Evolutionary conservation across 805 yeast species (phyloP), one percentile per base, ranked within the genome.

Genomic region (Candida andamanensis): DNA sequence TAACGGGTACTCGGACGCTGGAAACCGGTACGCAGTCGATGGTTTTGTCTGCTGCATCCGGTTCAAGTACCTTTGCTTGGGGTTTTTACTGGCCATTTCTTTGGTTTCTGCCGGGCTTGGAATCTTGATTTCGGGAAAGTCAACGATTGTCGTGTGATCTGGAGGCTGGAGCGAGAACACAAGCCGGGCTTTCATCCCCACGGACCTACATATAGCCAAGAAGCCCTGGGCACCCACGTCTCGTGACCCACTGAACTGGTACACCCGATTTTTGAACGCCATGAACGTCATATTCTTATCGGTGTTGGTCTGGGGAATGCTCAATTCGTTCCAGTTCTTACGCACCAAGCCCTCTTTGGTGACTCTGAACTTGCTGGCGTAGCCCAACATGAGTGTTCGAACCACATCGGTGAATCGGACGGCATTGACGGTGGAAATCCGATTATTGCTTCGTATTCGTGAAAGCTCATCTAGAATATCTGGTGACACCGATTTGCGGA

Each of bases 151-250:
- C 0, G 87, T 79, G 42, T 78, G 84, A 51, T 92, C 96, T 0
- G 96, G 89, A 0, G 96, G 92, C 50, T 92, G 98, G 19, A 89
- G 49, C 0, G 96, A 89, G 45, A 80, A 79, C 0, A 87, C 78
- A 17, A 92, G 57, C 27, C 98, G 63, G 1, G 90, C 78, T 25
- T 77, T 70, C 9, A 92, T 60, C 1, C 81, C 83, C 9, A 83
- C 56, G 1, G 92, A 67, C 41, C 97, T 59, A 26, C 86, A 52
- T 1, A 90, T 46, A 0, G 84, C 76, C 11, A 86, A 85, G 59
- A 85, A 89, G 0, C 95, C 97, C 48, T 85, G 95, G 0, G 92
- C 87, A 0, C 82, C 81, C 5, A 85, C 36, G 50, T 90, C 97
- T 20, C 83, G 55, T 2, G 85, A 75, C 0, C 97, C 98, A 12